Evolutionary conservation across 139 green algal species (phyloP).

Genomic region (Chlamydomonas incerta): DNA sequence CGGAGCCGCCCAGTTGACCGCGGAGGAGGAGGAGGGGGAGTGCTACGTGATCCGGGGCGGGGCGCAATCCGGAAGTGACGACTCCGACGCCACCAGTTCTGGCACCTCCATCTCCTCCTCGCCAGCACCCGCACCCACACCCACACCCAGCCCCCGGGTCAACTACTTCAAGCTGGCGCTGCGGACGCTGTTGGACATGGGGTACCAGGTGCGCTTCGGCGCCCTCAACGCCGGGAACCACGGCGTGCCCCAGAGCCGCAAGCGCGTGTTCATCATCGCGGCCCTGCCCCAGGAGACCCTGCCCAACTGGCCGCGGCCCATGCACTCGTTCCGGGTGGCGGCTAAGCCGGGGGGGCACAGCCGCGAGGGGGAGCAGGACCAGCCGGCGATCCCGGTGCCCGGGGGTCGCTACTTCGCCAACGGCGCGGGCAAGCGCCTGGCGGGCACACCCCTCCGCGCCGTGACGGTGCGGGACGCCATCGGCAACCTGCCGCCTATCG

Average conservation of each 20-base stretch:
- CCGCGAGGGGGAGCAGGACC: slow-evolving; percentile 61
- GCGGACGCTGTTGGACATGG: slow-evolving; percentile 94
- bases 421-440: neutral
- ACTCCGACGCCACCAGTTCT: too few species aligned
- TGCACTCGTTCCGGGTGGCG: slow-evolving; percentile 82
- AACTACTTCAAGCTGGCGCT: slow-evolving; percentile 98
- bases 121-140: too few species aligned
- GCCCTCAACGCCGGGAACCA: slow-evolving; percentile 97
- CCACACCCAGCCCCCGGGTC: slow-evolving; percentile 65
- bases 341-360: too few species aligned
- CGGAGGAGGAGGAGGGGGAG: too few species aligned
- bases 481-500: slow-evolving; percentile 88
- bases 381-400: slow-evolving; percentile 48
- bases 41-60: too few species aligned
- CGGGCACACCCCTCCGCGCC: slow-evolving; percentile 84
- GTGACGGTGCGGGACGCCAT: slow-evolving; percentile 96
- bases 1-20: too few species aligned
- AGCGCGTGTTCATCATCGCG: slow-evolving; percentile 96
- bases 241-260: slow-evolving; percentile 94
- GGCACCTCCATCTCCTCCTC: too few species aligned
- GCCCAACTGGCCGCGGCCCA: slow-evolving; percentile 88
- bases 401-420: neutral
- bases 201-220: slow-evolving; percentile 98
- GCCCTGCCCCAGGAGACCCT: slow-evolving; percentile 84
- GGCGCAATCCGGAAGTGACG: too few species aligned